Base-by-base conservation (phyloP, 345 rosid species). In the Schrenkiella parvula region DNA sequence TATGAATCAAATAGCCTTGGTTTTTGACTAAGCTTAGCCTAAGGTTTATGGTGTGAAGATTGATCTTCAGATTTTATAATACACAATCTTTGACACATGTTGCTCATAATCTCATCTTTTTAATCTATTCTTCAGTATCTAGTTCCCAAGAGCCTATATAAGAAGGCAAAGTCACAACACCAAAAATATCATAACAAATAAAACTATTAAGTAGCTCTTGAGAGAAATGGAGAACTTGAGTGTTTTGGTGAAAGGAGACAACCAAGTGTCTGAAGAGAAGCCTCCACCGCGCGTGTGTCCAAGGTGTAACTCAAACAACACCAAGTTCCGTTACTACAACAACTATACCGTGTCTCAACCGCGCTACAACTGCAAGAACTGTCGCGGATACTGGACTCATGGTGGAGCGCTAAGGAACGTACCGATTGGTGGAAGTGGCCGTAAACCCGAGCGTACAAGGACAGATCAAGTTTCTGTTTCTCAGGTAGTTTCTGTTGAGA, bases 361-460 rank as follows among this genome's bases (percentile, higher is more conserved):
- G 0, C 75, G 80, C 3, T 76, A 70, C 18, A 37, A 39, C 9
- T 76, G 75, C 32, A 76, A 64, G 31, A 46, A 47, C 1, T 76
- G 80, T 64, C 75, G 66, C 50, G 28, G 75, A 8, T 62, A 55
- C 4, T 70, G 75, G 75, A 76, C 80, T 69, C 71, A 76, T 3
- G 66, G 71, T 38, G 66, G 80, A 5, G 12, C 38, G 3, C 22
- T 54, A 15, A 76, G 71, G 29, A 56, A 76, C 71, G 47, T 64
- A 44, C 71, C 80, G 0, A 12, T 76, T 5, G 75, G 75, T 63
- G 66, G 80, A 55, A 46, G 71, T 15, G 11, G 53, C 3, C 75
- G 67, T 46, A 54, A n/a, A 18, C 0, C 39, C 8, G 60, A 75
- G 19, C 55, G 50, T 42, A 1, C 19, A 13, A 61, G 4, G 39